Evolutionary conservation across 176 grass and related monocot species (phyloP), one percentile per base, ranked within the genome.

Genomic region (Miscanthus lutarioriparius): DNA sequence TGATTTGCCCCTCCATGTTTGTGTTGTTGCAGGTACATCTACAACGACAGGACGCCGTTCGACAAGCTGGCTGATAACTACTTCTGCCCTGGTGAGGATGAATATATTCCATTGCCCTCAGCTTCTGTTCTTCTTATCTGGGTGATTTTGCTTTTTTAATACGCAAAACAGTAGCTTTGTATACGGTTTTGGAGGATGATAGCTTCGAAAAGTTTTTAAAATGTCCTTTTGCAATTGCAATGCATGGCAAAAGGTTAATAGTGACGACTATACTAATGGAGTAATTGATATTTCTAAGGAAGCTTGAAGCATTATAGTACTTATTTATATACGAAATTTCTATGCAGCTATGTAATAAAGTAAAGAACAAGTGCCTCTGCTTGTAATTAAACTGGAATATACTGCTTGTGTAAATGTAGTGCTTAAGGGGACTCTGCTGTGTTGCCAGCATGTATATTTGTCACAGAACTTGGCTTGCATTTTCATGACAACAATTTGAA

Each of bases 31-130:
- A 98, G 96, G 16, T 98, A 98, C 75, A 91, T 95, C 77, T 98
- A 98, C 87, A 94, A 76, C 27, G 96, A 98, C 33, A 98, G 80
- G 82, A 95, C 96, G 1, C 93, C 93, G 19, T 98, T 98, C 38
- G 91, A 98, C 77, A 98, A 95, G 93, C 86, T 66, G 32, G 37
- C 93, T 14, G 96, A 95, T 76, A 89, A 90, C 3, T 98, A 98
- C 81, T 98, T 87, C 82, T 98, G 96, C 82, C 96, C 93, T 35
- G 96, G 96, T 95, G 76, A 95, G 90, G 13, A 48, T 48, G 20
- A 3, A n/a, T n/a, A n/a, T n/a, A n/a, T n/a, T n/a, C n/a, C n/a
- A n/a, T n/a, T n/a, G n/a, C n/a, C n/a, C n/a, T n/a, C n/a, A n/a
- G n/a, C n/a, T n/a, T n/a, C n/a, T n/a, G 3, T 47, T 32, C 11